A percentile compares a stretch with the other conserved stretches of the same genome.
Evolutionary conservation across 495 filamentous ascomycete genomes (phyloP).

Genomic region (Hypoxylon cercidicola): DNA sequence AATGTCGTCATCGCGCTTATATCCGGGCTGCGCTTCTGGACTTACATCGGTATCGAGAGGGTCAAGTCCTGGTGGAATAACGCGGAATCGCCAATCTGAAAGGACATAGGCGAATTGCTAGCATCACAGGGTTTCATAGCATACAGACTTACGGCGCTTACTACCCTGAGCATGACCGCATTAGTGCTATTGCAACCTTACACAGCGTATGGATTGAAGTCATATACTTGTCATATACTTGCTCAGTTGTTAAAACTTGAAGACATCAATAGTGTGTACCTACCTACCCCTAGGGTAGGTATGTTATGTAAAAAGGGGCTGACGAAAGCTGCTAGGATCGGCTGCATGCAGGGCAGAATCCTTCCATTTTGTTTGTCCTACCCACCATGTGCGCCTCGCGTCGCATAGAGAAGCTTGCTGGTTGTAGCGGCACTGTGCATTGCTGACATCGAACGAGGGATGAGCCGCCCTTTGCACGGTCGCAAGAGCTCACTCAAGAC

Average conservation of each 20-base stretch:
- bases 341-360: background rate
- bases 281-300: too few relatives aligned
- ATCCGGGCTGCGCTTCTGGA: conserved; percentile 14
- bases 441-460: conserved; percentile 1
- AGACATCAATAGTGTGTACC: background rate
- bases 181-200: too few relatives aligned
- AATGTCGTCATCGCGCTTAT: conserved; percentile 4
- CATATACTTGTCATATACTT: too few relatives aligned
- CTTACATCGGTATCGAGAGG: background rate
- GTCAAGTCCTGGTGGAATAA: conserved; percentile 5
- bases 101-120: background rate
- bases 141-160: too few relatives aligned
- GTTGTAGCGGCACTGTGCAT: background rate
- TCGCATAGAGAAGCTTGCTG: background rate
- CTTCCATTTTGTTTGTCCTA: background rate
- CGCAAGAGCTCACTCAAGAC: conserved; percentile 1
- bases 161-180: too few relatives aligned
- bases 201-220: too few relatives aligned
- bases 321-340: background rate
- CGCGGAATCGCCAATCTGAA: background rate
- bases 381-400: conserved; percentile 1
- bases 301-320: background rate
- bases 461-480: background rate
- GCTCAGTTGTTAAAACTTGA: too few relatives aligned
- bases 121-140: background rate